phyloP scores from a whole-genome alignment of 306 rosid species.

The Cotoneaster glaucophyllus region DNA sequence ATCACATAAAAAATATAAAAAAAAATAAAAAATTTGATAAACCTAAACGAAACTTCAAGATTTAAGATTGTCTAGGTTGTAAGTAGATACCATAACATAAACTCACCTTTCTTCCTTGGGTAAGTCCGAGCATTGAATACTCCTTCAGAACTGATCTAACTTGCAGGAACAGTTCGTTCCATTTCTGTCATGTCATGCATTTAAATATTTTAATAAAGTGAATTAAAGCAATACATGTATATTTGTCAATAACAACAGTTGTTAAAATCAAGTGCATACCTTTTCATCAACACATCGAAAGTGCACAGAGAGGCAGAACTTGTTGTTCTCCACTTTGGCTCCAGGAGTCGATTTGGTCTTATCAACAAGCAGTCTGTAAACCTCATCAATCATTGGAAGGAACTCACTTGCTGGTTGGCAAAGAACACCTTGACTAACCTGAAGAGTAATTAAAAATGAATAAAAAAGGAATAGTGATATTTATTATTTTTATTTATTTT shows the following conservation, averaged over 20 bases:
- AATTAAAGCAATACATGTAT: not conserved
- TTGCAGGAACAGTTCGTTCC: slow-evolving; percentile 70
- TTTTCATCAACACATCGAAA: slow-evolving; percentile 93
- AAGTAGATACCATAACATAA: slow-evolving; percentile 29
- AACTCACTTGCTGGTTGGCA: slow-evolving; percentile 84
- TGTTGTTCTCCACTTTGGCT: slow-evolving; percentile 78
- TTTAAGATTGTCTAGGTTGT: slow-evolving; percentile 2
- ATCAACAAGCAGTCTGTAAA: slow-evolving; percentile 48
- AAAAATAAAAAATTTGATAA: not conserved
- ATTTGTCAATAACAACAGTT: not conserved
- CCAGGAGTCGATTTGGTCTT: slow-evolving; percentile 71
- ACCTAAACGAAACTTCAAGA: not conserved
- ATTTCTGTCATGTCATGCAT: slow-evolving; percentile 45
- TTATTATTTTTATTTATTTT: no score
- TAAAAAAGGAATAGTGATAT: not conserved
- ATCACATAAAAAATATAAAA: slow-evolving; percentile 3
- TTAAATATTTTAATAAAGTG: no score
- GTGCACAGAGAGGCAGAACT: slow-evolving; percentile 80
- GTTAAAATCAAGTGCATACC: slow-evolving; percentile 26
- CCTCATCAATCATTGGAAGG: slow-evolving; percentile 90
- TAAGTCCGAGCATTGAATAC: slow-evolving; percentile 73
- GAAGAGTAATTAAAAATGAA: not conserved
- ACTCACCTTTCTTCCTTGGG: slow-evolving; percentile 89
- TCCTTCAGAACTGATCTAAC: slow-evolving; percentile 78
- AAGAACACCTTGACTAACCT: slow-evolving; percentile 58